Evolutionary conservation across 345 rosid genomes (phyloP), one percentile per base, ranked within the genome.

Genomic region (Corchorus olitorius): DNA sequence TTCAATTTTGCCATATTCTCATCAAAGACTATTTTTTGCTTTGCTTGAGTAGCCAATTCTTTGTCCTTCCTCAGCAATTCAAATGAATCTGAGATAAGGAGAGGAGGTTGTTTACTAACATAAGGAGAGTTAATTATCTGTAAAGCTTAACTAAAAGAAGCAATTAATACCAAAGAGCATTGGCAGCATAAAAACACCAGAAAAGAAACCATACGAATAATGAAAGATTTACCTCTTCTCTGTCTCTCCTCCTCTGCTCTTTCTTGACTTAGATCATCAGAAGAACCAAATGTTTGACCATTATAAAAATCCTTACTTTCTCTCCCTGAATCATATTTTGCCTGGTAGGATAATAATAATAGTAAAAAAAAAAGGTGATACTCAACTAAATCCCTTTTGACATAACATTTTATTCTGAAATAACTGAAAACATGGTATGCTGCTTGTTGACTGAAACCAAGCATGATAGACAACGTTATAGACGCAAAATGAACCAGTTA

Each of bases 21-120:
- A 41, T 65, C 79, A 61, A 46, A 59, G 74, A 60, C 60, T 49
- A 27, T 56, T 34, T 74, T 70, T 65, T 71, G 70, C 72, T 72
- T 80, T 74, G 33, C 72, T 52, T 75, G 82, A 69, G 62, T 45
- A 60, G 75, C 64, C 69, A 48, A 73, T 37, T 70, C 73, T 35
- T 80, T 70, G 12, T 74, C 81, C 69, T 79, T 78, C 76, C 81
- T 76, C 55, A 34, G 64, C 77, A 66, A 46, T 46, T 76, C 84
- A 70, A 76, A 82, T 66, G 77, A 78, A 22, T 74, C 86, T 78
- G 74, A 62, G 59, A 2, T 63, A 2, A 17, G 61, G 13, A 35
- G 48, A 17, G 61, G 13, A 35, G 48, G 64, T 60, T 55, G 20
- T 63, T 68, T 74, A 55, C 27, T 69, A 10, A 48, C 67, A 60